Evolutionary conservation across 1,284 basidiomycete genomes (phyloP).

Genomic region (Porodaedalea pini): DNA sequence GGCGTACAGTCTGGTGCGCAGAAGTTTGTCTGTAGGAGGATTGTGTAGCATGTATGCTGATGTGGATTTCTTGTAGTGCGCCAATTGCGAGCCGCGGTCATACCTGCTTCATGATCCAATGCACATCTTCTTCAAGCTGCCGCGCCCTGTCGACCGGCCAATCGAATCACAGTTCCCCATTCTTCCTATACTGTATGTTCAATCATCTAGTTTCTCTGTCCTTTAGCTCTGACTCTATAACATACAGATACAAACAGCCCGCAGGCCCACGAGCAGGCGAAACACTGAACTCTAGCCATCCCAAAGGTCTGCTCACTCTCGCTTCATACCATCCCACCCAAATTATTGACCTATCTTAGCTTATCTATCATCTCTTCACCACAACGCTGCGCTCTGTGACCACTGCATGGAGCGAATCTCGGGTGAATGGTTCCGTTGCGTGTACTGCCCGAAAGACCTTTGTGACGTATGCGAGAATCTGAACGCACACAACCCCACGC

Average conservation of each 20-base stretch:
- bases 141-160: slow-evolving; percentile 66
- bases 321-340: slow-evolving; percentile 5
- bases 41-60: background rate
- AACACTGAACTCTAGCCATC: slow-evolving; percentile 41
- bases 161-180: slow-evolving; percentile 60
- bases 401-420: slow-evolving; percentile 69
- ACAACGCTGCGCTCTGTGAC: slow-evolving; percentile 70
- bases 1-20: slow-evolving; percentile 60
- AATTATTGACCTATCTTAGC: slow-evolving; percentile 36
- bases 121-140: slow-evolving; percentile 85
- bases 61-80: slow-evolving; percentile 51
- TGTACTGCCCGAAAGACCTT: slow-evolving; percentile 78
- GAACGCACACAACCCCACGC: slow-evolving; percentile 76
- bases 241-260: slow-evolving; percentile 59
- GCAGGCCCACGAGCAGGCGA: slow-evolving; percentile 51
- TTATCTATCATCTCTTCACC: slow-evolving; percentile 66
- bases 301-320: slow-evolving; percentile 48
- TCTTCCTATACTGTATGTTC: slow-evolving; percentile 63
- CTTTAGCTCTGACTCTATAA: slow-evolving; percentile 3
- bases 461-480: slow-evolving; percentile 75
- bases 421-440: slow-evolving; percentile 86
- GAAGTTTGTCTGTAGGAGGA: background rate
- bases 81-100: slow-evolving; percentile 71
- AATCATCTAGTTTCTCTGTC: background rate
- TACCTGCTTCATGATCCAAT: slow-evolving; percentile 76